phyloP scores from a whole-genome alignment of 306 rosid species.

The Arachis stenosperma region DNA sequence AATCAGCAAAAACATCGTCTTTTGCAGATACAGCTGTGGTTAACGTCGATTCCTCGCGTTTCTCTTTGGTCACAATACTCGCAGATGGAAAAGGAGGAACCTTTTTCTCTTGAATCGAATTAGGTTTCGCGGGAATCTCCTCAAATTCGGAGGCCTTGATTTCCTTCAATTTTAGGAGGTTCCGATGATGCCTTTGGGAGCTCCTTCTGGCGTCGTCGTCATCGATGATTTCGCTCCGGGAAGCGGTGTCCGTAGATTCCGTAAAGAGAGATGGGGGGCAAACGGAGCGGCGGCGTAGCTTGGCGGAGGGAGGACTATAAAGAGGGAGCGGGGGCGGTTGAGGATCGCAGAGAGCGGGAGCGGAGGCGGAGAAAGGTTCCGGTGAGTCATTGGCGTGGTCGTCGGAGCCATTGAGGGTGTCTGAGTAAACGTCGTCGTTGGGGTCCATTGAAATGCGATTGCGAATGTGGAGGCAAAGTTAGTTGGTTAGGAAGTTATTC shows the following conservation, averaged over 20 bases:
- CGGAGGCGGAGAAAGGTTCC: constrained; percentile 45
- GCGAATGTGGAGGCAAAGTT: background rate
- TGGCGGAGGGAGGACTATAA: constrained; percentile 15
- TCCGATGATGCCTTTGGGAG: constrained; percentile 22
- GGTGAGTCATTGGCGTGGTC: constrained; percentile 34
- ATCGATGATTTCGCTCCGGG: constrained; percentile 25
- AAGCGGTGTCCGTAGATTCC: constrained; percentile 23
- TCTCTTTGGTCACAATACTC: constrained; percentile 38
- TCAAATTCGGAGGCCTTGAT: constrained; percentile 5
- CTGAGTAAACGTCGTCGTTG: constrained; percentile 57
- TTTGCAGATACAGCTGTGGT: constrained; percentile 47
- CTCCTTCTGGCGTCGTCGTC: constrained; percentile 11
- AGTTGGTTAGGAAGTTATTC: background rate
- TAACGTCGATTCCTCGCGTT: constrained; percentile 57
- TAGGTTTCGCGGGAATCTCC: constrained; percentile 28
- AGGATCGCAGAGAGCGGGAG: constrained; percentile 29
- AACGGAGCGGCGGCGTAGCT: constrained; percentile 54
- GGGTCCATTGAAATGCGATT: constrained; percentile 41
- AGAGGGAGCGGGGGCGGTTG: constrained; percentile 26
- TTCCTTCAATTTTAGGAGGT: constrained; percentile 37
- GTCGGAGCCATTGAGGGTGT: constrained; percentile 50
- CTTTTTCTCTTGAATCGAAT: constrained; percentile 25
- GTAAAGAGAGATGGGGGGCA: constrained; percentile 27
- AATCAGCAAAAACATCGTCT: constrained; percentile 33
- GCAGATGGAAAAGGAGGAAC: constrained; percentile 27